Conservation (phyloP, 768 basidiomycete genomes). For the Chalciporus pseudorubinellus region DNA sequence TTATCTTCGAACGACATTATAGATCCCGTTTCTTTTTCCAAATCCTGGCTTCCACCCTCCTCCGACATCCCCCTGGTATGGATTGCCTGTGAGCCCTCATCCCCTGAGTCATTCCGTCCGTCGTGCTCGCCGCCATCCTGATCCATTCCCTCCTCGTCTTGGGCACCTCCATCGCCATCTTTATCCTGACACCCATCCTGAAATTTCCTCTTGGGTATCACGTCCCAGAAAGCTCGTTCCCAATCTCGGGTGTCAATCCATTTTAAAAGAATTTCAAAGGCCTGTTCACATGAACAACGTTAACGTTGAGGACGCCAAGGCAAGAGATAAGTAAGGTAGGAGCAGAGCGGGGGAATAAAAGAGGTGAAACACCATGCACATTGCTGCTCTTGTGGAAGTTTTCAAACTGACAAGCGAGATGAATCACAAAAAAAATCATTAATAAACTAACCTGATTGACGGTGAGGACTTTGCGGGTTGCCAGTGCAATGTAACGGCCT, state of each 20-base stretch:
- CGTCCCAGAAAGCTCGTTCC: constrained; percentile 82
- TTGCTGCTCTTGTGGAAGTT: background rate
- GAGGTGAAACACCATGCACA: background rate
- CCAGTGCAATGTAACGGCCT: constrained; percentile 81
- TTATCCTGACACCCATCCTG: constrained; percentile 32
- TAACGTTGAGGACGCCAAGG: background rate
- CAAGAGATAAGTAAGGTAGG: constrained; percentile 2
- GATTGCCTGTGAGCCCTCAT: background rate
- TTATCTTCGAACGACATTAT: background rate
- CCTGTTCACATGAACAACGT: constrained; percentile 37
- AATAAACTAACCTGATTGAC: constrained; percentile 73
- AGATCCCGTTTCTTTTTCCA: background rate
- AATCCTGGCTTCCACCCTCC: background rate
- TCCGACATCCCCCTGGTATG: background rate
- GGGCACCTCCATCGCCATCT: constrained; percentile 8
- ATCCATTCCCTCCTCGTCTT: background rate
- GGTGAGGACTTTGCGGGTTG: constrained; percentile 93
- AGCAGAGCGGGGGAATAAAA: background rate
- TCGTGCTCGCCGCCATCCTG: background rate
- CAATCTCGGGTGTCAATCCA: constrained; percentile 88
- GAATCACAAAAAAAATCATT: background rate
- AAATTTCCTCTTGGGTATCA: constrained; percentile 92
- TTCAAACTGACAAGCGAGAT: constrained; percentile 2
- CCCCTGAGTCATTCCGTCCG: background rate
- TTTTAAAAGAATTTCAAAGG: constrained; percentile 86